These are phyloP conservation scores for Trypanosoma lewisi DNA, from an alignment of 208 protist genomes.

Conservation along the genomic window DNA sequence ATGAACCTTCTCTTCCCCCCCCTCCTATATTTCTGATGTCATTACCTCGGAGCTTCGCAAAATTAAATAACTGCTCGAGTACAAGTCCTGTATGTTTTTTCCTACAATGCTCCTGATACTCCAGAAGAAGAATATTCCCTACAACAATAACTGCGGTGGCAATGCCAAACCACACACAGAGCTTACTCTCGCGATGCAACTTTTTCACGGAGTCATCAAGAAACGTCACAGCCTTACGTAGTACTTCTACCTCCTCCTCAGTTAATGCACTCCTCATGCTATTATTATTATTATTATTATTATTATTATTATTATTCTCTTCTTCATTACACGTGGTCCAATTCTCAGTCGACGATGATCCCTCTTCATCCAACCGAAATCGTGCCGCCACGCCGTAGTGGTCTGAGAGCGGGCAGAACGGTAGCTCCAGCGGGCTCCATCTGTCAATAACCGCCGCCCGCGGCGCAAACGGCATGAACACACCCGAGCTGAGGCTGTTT, in stretches of 20 bases:
- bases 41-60: constrained; percentile 10
- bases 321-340: no score
- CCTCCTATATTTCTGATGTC: no score
- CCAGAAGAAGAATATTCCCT: constrained; percentile 33
- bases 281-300: no score
- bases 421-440: not conserved
- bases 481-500: not conserved
- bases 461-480: not conserved
- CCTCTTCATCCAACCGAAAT: constrained; percentile 32
- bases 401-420: constrained; percentile 66
- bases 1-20: not conserved
- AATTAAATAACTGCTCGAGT: constrained; percentile 42
- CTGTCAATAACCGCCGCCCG: not conserved
- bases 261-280: constrained; percentile 13
- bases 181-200: constrained; percentile 38
- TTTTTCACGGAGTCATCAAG: constrained; percentile 40
- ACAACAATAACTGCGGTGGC: constrained; percentile 29
- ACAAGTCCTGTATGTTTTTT: constrained; percentile 35
- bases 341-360: not conserved
- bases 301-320: no score
- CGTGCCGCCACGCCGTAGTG: constrained; percentile 84
- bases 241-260: constrained; percentile 40
- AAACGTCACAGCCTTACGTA: constrained; percentile 39
- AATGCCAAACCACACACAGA: constrained; percentile 37
- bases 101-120: constrained; percentile 11